Evolutionary conservation across 1,284 basidiomycete genomes (phyloP).

Genomic region (Microbotryomycetes sp.): DNA sequence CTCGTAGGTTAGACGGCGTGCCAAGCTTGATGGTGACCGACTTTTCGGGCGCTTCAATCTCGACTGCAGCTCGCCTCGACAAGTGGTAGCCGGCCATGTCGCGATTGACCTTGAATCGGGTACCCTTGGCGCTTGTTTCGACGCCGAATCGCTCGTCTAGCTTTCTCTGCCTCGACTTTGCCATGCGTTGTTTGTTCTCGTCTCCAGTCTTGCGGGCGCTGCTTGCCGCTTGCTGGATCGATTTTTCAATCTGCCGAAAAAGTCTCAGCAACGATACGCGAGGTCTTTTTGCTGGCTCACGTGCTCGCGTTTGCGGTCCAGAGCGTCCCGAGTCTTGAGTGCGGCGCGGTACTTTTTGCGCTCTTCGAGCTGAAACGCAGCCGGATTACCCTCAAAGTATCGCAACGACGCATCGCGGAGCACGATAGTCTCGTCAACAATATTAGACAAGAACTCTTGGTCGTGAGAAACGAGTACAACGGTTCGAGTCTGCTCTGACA

Average conservation of each 20-base stretch:
- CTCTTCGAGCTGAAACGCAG: slow-evolving; percentile 51
- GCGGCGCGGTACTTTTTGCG: slow-evolving; percentile 50
- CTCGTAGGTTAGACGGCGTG: slow-evolving; percentile 49
- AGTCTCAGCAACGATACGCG: not conserved
- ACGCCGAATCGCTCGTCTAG: slow-evolving; percentile 54
- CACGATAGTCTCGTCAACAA: slow-evolving; percentile 61
- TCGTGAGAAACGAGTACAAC: slow-evolving; percentile 62
- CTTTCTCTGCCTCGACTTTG: slow-evolving; percentile 57
- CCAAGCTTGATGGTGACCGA: slow-evolving; percentile 49
- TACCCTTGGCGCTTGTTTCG: slow-evolving; percentile 48
- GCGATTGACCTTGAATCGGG: slow-evolving; percentile 59
- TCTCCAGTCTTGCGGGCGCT: slow-evolving; percentile 56
- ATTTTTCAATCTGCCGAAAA: slow-evolving; percentile 41
- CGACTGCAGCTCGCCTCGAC: slow-evolving; percentile 48
- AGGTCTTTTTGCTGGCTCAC: slow-evolving; percentile 32
- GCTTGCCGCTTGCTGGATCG: slow-evolving; percentile 48
- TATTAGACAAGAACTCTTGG: slow-evolving; percentile 57
- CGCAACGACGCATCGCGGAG: slow-evolving; percentile 53
- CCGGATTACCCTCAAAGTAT: slow-evolving; percentile 53
- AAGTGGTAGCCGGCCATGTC: slow-evolving; percentile 51
- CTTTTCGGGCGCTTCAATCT: slow-evolving; percentile 49
- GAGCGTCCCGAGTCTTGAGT: slow-evolving; percentile 50
- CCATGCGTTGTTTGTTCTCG: slow-evolving; percentile 54
- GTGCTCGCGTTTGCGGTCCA: slow-evolving; percentile 52
- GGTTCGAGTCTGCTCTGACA: slow-evolving; percentile 47